Percentiles rank a stretch among this genome's conserved stretches.
phyloP scores from a whole-genome alignment of 208 protist genomes.

The Trypanosoma mega region DNA sequence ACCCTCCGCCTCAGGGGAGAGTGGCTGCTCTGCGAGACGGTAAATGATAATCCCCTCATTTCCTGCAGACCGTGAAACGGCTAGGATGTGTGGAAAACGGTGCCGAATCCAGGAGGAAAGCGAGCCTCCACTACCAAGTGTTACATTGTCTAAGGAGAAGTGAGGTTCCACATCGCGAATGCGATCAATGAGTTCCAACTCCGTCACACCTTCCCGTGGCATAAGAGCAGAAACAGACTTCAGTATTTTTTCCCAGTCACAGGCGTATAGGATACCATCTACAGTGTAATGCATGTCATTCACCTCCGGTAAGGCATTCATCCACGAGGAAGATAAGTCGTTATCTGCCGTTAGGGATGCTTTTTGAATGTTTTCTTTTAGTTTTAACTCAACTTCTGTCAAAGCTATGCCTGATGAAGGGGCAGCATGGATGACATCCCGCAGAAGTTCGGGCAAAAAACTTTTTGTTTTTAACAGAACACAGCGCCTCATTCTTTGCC shows the following conservation, averaged over 20 bases:
- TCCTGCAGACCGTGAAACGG: slow-evolving; percentile 61
- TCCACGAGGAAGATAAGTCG: slow-evolving; percentile 5
- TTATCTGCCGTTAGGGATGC: background rate
- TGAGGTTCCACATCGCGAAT: slow-evolving; percentile 25
- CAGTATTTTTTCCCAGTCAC: slow-evolving; percentile 49
- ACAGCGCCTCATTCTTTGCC: slow-evolving; percentile 17
- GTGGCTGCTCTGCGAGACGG: slow-evolving; percentile 10
- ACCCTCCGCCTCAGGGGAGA: slow-evolving; percentile 14
- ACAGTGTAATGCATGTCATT: slow-evolving; percentile 21
- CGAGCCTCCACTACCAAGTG: slow-evolving; percentile 25
- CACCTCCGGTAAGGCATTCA: slow-evolving; percentile 12
- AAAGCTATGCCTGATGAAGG: slow-evolving; percentile 26
- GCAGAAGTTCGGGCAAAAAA: slow-evolving; percentile 11
- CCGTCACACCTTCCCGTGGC: slow-evolving; percentile 65
- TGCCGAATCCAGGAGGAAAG: slow-evolving; percentile 38
- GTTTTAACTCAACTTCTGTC: slow-evolving; percentile 14
- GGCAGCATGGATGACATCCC: slow-evolving; percentile 15
- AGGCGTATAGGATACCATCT: slow-evolving; percentile 27
- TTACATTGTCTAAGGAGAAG: slow-evolving; percentile 13
- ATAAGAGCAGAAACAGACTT: slow-evolving; percentile 29
- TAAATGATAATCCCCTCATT: slow-evolving; percentile 48
- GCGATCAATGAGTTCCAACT: slow-evolving; percentile 33
- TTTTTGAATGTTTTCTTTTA: slow-evolving; percentile 17
- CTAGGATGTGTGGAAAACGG: slow-evolving; percentile 37
- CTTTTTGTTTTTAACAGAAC: background rate